A percentile compares a stretch with the other conserved stretches of the same genome.
Evolutionary conservation across 768 basidiomycete species (phyloP).

Genomic region (Chalciporus sphaerocephalus): DNA sequence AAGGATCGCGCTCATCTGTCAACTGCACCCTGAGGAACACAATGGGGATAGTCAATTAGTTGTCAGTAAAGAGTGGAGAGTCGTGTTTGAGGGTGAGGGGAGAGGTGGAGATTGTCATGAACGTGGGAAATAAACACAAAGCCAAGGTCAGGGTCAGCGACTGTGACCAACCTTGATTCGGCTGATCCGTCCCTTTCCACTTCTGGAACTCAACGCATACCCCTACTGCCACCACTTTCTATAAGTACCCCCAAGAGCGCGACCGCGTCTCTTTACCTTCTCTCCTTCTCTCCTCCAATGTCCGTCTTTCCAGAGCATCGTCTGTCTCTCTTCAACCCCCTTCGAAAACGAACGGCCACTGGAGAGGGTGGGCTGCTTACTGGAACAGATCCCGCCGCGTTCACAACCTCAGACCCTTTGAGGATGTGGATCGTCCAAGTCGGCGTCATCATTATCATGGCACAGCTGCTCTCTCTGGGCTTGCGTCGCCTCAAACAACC

Average conservation of each 20-base stretch:
- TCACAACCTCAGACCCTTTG: slow-evolving; percentile 66
- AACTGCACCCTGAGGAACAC: no score
- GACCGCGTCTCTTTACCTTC: not conserved
- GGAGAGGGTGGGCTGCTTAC: slow-evolving; percentile 78
- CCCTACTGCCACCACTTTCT: not conserved
- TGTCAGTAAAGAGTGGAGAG: no score
- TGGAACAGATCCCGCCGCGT: slow-evolving; percentile 67
- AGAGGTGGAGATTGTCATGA: no score
- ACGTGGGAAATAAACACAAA: not conserved
- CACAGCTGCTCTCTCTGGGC: slow-evolving; percentile 67
- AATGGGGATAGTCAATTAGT: no score
- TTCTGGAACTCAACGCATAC: not conserved
- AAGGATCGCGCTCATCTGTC: no score
- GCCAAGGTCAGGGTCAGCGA: no score
- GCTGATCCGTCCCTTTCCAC: not conserved
- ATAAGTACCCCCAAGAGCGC: not conserved
- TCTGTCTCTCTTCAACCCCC: no score
- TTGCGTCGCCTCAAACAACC: slow-evolving; percentile 81
- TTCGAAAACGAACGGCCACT: no score
- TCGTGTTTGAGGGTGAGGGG: not conserved
- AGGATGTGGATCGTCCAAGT: slow-evolving; percentile 77
- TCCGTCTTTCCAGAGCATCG: slow-evolving; percentile 42
- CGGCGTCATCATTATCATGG: slow-evolving; percentile 80
- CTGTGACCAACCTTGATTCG: no score
- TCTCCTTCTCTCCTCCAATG: slow-evolving; percentile 14